Base-by-base conservation (phyloP, 176 grass and related monocot genomes). In the Secale cereale region DNA sequence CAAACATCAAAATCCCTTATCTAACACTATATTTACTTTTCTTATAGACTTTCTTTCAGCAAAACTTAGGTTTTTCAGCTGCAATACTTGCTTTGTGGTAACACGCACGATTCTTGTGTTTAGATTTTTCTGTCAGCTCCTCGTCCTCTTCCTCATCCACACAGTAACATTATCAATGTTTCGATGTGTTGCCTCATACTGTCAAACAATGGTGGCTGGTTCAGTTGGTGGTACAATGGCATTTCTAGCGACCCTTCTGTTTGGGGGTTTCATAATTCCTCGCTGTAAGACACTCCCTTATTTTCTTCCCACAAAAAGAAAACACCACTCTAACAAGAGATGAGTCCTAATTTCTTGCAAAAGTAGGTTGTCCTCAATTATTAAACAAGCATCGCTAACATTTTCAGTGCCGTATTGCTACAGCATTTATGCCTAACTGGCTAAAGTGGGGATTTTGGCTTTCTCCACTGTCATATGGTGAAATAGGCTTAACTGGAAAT, bases 371-470 rank as follows among this genome's bases (percentile, higher is more conserved):
- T 32, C 3, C 28, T 76, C 27, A 31, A 56, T 17, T 52, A 28
- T 67, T 31, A 57, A 66, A 41, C 30, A 76, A 45, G 56, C 15
- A 59, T 37, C 1, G 7, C 61, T 35, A 83, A 87, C 45, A 23
- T 5, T 30, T 67, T 86, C n/a, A 31, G 41, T 68, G 23, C 52
- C 28, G 22, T 54, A 35, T 66, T 89, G 69, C 30, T 78, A 31
- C 40, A 98, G 92, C 78, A 35, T 91, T 87, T 63, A 85, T 98
- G 80, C 92, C 95, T 78, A 79, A 66, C 70, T 97, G 95, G 95
- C 77, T 94, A 56, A 93, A 91, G 80, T 97, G 92, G 95, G 92
- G 86, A 81, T 97, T 94, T 87, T 93, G 92, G 95, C 22, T 94
- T 59, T 94, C 95, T 78, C 95, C 92, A 77, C 80, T 94, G 37